phyloP scores from a whole-genome alignment of 2,329 filamentous ascomycete species.

The Penicillium verrucosum region DNA sequence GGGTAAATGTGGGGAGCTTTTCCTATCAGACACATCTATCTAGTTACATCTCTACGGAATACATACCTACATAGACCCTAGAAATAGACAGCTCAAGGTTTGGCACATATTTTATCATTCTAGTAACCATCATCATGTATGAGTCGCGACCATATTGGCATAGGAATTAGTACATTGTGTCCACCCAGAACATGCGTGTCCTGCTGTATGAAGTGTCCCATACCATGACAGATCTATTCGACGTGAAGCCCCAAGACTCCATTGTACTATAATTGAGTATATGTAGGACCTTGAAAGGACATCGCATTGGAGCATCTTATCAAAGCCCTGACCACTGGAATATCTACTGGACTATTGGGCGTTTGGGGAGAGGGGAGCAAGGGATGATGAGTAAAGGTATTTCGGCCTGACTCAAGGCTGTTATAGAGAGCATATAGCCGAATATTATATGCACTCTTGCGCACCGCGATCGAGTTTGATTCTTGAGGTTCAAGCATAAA shows the following conservation, averaged over 20 bases:
- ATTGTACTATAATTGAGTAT: neutral
- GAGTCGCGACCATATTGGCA: conserved; percentile 10
- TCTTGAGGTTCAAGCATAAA: too few relatives aligned
- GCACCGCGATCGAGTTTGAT: too few relatives aligned
- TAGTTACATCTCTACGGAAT: too few relatives aligned
- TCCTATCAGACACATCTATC: too few relatives aligned
- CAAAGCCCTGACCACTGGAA: too few relatives aligned
- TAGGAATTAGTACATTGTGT: conserved; percentile 11
- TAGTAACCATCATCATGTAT: conserved; percentile 3
- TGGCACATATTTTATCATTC: neutral
- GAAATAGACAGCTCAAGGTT: neutral
- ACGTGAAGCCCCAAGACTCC: neutral
- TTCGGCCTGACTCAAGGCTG: too few relatives aligned
- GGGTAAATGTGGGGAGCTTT: neutral
- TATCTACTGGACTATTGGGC: neutral
- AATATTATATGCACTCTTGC: too few relatives aligned
- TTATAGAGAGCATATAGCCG: too few relatives aligned
- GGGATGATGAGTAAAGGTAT: too few relatives aligned
- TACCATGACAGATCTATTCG: conserved; percentile 14
- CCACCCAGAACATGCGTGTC: conserved; percentile 16
- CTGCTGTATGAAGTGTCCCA: conserved; percentile 17
- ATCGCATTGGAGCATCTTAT: too few relatives aligned
- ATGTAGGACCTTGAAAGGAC: neutral
- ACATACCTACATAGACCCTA: neutral
- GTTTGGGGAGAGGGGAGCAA: too few relatives aligned